Evolutionary conservation across 345 rosid species (phyloP).

Genomic region (Nasturtium officinale): DNA sequence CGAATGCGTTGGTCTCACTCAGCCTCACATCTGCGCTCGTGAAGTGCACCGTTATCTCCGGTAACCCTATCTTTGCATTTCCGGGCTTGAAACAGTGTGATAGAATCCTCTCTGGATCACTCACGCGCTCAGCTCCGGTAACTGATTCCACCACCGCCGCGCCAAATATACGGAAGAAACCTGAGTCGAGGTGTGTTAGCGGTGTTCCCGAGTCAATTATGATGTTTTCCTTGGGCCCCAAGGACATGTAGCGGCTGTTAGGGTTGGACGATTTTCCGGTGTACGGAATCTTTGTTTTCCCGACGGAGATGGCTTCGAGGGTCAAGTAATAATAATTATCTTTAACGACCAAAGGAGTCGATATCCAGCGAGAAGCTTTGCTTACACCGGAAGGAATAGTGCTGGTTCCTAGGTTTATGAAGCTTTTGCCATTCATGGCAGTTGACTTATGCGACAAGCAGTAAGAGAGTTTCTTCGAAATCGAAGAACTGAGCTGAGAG

Average conservation of each 20-base stretch:
- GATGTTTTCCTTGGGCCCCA: slow-evolving; percentile 47
- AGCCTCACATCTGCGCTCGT: slow-evolving; percentile 48
- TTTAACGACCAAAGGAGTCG: slow-evolving; percentile 52
- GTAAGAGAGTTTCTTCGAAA: slow-evolving; percentile 60
- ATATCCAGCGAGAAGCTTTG: slow-evolving; percentile 18
- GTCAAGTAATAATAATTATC: slow-evolving; percentile 51
- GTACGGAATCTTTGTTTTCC: slow-evolving; percentile 35
- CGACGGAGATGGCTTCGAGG: slow-evolving; percentile 55
- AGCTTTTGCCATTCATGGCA: slow-evolving; percentile 40
- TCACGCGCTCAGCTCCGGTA: slow-evolving; percentile 16
- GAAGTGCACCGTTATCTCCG: slow-evolving; percentile 49
- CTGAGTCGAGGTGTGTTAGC: slow-evolving; percentile 44
- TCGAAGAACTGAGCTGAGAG: slow-evolving; percentile 50
- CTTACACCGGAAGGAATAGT: slow-evolving; percentile 49
- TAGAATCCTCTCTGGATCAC: slow-evolving; percentile 37
- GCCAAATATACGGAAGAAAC: slow-evolving; percentile 30
- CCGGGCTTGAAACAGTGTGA: slow-evolving; percentile 46
- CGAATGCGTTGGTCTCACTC: slow-evolving; percentile 43
- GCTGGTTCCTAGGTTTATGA: slow-evolving; percentile 53
- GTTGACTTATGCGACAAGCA: slow-evolving; percentile 55
- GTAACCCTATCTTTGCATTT: slow-evolving; percentile 28
- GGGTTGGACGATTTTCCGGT: slow-evolving; percentile 30
- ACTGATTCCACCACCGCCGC: slow-evolving; percentile 30
- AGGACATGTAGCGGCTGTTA: background rate
- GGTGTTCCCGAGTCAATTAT: slow-evolving; percentile 73